Percentiles rank a stretch among this genome's conserved stretches.
phyloP scores from a whole-genome alignment of 2,329 filamentous ascomycete genomes.

The Ophiosphaerella korrae region DNA sequence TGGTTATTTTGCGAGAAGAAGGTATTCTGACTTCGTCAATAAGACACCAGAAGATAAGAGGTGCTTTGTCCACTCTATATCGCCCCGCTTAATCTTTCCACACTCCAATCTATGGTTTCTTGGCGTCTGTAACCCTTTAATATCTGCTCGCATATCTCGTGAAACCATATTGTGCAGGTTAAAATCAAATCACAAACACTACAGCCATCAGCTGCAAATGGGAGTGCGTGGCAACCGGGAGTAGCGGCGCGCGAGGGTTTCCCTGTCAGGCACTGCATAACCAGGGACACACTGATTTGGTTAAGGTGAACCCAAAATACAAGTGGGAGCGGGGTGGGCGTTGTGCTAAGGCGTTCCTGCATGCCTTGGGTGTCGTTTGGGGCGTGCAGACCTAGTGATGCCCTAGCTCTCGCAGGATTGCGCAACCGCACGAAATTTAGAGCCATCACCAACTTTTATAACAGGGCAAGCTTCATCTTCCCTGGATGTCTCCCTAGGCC shows the following conservation, averaged over 20 bases:
- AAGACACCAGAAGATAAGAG: neutral
- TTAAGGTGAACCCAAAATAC: neutral
- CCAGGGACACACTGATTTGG: neutral
- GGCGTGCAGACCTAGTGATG: neutral
- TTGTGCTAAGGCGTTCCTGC: neutral
- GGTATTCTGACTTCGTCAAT: neutral
- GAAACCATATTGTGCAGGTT: slow-evolving; percentile 18
- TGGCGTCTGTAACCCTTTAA: slow-evolving; percentile 7
- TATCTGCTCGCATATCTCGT: slow-evolving; percentile 11
- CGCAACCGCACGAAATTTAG: too few species aligned
- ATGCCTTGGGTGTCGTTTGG: slow-evolving; percentile 1
- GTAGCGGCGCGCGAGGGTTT: neutral
- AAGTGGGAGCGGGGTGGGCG: neutral
- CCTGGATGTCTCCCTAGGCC: too few species aligned
- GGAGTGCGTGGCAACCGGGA: slow-evolving; percentile 4
- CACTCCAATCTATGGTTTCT: slow-evolving; percentile 1
- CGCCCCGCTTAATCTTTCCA: neutral
- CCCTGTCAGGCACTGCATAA: neutral
- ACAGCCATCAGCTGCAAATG: slow-evolving; percentile 23
- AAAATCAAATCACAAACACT: slow-evolving; percentile 22
- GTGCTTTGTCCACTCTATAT: slow-evolving; percentile 5
- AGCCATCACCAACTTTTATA: too few species aligned
- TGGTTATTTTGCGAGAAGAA: neutral
- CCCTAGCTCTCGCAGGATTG: neutral
- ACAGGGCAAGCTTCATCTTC: too few species aligned